Evolutionary conservation across 371 early-diverging fungal species (phyloP).

Genomic region (Mortierella sp.): DNA sequence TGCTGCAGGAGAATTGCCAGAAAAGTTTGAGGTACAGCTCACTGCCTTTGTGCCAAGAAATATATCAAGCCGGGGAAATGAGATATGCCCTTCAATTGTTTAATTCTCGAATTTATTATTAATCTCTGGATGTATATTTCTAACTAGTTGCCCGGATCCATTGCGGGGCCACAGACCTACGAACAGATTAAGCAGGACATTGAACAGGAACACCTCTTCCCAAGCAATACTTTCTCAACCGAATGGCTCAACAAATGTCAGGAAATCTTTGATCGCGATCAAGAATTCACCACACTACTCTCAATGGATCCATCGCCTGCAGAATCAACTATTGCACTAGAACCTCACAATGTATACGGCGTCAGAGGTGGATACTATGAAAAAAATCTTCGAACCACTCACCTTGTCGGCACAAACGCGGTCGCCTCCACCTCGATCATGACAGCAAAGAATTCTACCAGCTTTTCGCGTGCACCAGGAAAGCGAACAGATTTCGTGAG

Average conservation of each 20-base stretch:
- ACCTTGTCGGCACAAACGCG: conserved; percentile 23
- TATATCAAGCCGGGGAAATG: no score
- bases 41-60: not conserved
- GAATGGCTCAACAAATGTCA: conserved; percentile 56
- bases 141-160: conserved; percentile 33
- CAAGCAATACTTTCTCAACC: conserved; percentile 47
- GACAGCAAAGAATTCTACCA: conserved; percentile 80
- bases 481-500: conserved; percentile 76
- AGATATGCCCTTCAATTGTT: no score
- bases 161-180: conserved; percentile 45
- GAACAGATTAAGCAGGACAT: conserved; percentile 44
- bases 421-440: conserved; percentile 54
- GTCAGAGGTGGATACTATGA: conserved; percentile 63
- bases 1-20: conserved; percentile 20
- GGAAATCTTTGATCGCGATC: conserved; percentile 59
- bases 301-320: conserved; percentile 63
- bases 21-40: conserved; percentile 24
- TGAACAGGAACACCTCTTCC: conserved; percentile 53
- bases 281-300: conserved; percentile 59
- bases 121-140: not conserved
- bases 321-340: conserved; percentile 56
- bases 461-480: conserved; percentile 78
- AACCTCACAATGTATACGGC: conserved; percentile 67
- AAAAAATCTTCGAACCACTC: conserved; percentile 51
- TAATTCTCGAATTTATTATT: not conserved